Conservation (phyloP, 352 stramenopile genomes). For the Pelagophyceae sp. region DNA sequence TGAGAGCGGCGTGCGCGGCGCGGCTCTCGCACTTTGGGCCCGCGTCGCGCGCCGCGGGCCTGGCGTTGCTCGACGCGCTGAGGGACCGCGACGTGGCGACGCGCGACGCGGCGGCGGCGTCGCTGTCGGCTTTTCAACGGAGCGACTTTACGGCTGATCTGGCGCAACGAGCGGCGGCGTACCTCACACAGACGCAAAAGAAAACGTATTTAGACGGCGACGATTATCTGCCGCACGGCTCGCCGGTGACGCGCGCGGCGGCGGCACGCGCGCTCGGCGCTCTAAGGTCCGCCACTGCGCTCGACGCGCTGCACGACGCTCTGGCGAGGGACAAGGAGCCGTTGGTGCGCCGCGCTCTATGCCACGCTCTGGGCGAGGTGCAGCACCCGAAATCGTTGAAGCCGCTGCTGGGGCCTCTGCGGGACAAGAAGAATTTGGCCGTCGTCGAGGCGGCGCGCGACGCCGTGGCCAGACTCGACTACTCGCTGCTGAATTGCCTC, state of each 20-base stretch:
- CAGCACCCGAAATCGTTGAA: background rate
- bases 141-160: background rate
- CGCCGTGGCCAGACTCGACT: background rate
- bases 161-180: background rate
- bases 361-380: background rate
- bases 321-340: background rate
- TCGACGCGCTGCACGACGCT: slow-evolving; percentile 10
- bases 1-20: background rate
- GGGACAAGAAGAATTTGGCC: background rate
- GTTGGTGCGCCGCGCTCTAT: background rate
- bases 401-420: background rate
- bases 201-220: background rate
- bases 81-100: background rate
- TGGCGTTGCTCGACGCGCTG: slow-evolving; percentile 3
- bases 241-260: background rate
- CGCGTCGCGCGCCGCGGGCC: background rate
- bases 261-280: slow-evolving; percentile 1
- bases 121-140: background rate
- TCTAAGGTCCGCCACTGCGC: background rate
- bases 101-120: background rate
- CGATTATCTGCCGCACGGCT: background rate
- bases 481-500: background rate
- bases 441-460: background rate
- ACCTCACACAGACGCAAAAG: background rate
- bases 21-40: background rate